Evolutionary conservation across 305 asterid species (phyloP), one percentile per base, ranked within the genome.

Genomic region (Fraxinus velutina): DNA sequence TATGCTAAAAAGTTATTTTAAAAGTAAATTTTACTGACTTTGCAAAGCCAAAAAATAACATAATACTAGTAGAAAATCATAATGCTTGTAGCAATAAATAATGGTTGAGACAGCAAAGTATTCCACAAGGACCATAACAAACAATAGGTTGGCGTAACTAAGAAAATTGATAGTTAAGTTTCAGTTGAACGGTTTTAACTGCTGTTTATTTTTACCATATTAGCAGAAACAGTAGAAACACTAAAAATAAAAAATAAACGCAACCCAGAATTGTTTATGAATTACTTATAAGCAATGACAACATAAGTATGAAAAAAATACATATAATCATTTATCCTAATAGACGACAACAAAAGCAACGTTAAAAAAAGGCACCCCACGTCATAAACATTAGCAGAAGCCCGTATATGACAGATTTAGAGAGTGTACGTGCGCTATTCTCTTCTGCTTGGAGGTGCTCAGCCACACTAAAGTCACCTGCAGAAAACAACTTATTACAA

Each of bases 381-480:
- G 62, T 77, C 81, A 78, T 15, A 22, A 79, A 44, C 85, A 81
- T 50, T 79, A 83, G 27, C 86, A 85, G 66, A 55, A 88, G 73
- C 44, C 78, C 86, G 42, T 72, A 85, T 72, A 92, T 55, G n/a
- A 83, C 80, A 68, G 78, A 44, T 13, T 32, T 72, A 15, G 79
- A 27, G 77, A 81, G 84, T 85, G 76, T 85, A 50, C 24, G 73
- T 76, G 86, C 85, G 79, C 78, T 52, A 83, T 71, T 84, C 57
- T 39, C 83, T 42, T 82, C 88, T 19, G 79, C 85, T 85, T 84
- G 90, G 79, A 90, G 71, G 72, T 84, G 94, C 84, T 82, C 90
- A 62, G 89, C 84, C 79, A 93, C 97, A 83, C 89, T 81, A 77
- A 92, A 93, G 84, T 88, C 84, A 68, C 97, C 98, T 93, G 89